These are phyloP conservation scores for Puccinia novopanici DNA, from an alignment of 1,284 basidiomycete genomes.

Conservation along the genomic window DNA sequence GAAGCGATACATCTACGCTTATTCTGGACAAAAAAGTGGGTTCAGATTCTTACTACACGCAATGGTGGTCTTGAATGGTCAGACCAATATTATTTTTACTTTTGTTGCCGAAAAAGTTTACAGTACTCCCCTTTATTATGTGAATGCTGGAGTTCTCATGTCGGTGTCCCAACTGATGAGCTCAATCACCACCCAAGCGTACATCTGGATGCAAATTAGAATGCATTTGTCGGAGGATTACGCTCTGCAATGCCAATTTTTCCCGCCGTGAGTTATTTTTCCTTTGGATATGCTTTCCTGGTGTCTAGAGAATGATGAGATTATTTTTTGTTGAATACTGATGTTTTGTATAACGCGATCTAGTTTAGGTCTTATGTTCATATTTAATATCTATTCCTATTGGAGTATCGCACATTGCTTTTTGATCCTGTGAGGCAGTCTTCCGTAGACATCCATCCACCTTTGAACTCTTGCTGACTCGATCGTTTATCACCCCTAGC, in stretches of 20 bases:
- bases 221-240: slow-evolving; percentile 1
- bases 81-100: neutral
- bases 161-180: neutral
- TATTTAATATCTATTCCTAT: slow-evolving; percentile 3
- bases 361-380: slow-evolving; percentile 10
- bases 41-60: neutral
- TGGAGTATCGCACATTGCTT: slow-evolving; percentile 19
- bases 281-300: neutral
- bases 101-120: neutral
- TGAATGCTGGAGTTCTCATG: slow-evolving; percentile 14
- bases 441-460: neutral
- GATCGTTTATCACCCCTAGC: neutral
- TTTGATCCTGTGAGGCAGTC: slow-evolving; percentile 5
- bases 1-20: neutral
- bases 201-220: slow-evolving; percentile 22
- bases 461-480: neutral
- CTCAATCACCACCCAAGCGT: slow-evolving; percentile 20
- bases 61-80: neutral
- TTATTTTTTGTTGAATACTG: neutral
- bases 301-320: neutral
- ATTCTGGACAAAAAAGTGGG: slow-evolving; percentile 5
- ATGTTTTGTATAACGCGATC: neutral
- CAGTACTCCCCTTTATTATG: slow-evolving; percentile 10
- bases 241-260: neutral
- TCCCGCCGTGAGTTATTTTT: slow-evolving; percentile 13